Percentiles rank a stretch among this genome's conserved stretches.
These are phyloP conservation scores for Chaetomiaceae sp. DNA, from an alignment of 2,329 filamentous ascomycete genomes.

Conservation along the genomic window DNA sequence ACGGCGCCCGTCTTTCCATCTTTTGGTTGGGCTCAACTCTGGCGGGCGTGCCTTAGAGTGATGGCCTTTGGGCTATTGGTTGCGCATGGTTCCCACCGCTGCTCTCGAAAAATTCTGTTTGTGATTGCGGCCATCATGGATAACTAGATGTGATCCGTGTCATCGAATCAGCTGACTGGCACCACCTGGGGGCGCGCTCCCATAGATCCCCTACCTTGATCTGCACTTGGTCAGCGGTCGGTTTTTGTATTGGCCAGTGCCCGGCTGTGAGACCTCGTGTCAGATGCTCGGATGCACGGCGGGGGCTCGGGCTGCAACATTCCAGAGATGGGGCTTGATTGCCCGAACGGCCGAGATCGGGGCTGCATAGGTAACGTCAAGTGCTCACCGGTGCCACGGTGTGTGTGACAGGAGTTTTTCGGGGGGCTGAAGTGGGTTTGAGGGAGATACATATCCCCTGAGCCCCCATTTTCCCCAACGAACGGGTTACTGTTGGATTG, in stretches of 20 bases:
- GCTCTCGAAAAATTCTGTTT: no score
- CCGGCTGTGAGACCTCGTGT: conserved; percentile 2
- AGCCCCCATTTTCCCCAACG: no score
- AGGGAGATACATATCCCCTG: no score
- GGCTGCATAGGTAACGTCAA: no score
- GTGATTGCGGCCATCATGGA: no score
- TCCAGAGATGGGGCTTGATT: neutral
- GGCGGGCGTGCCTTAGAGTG: neutral
- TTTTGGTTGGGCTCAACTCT: neutral
- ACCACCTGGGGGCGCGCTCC: no score
- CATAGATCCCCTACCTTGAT: neutral
- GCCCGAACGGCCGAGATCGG: neutral
- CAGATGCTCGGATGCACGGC: conserved; percentile 5
- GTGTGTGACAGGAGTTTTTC: no score
- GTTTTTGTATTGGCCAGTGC: neutral
- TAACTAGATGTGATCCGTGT: no score
- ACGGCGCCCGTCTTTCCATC: neutral
- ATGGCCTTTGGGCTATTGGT: neutral
- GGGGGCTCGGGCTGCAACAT: neutral
- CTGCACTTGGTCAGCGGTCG: neutral
- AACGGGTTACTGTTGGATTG: no score
- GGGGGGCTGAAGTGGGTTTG: no score
- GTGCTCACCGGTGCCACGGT: no score
- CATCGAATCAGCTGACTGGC: no score
- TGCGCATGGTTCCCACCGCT: neutral